Percentiles rank a stretch among this genome's conserved stretches.
These are phyloP conservation scores for Rhizopogon vesiculosus DNA, from an alignment of 768 basidiomycete species.

Conservation along the genomic window DNA sequence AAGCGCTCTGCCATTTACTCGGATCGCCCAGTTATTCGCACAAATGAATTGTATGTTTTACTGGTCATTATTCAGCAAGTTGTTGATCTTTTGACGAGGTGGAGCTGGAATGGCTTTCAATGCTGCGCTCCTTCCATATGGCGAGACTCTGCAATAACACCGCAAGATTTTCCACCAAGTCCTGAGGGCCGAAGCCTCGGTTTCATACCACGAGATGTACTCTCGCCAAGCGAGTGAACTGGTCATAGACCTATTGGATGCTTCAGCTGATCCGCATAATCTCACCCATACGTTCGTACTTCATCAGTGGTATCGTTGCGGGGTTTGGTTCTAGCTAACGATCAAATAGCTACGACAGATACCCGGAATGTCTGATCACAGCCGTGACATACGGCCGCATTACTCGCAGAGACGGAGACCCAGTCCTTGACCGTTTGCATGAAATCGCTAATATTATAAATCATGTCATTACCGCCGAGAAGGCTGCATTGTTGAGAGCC, in stretches of 20 bases:
- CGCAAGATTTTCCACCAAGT: slow-evolving; percentile 8
- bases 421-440: background rate
- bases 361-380: background rate
- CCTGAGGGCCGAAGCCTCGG: slow-evolving; percentile 2
- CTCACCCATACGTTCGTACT: background rate
- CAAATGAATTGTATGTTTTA: too few species aligned
- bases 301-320: background rate
- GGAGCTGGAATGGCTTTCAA: slow-evolving; percentile 4
- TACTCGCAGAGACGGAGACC: background rate
- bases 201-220: background rate
- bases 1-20: too few species aligned
- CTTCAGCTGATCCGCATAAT: background rate
- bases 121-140: slow-evolving; percentile 8
- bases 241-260: background rate
- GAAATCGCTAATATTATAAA: background rate
- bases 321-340: background rate
- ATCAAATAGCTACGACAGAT: background rate
- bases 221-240: background rate
- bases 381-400: background rate
- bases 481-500: background rate
- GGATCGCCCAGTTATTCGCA: too few species aligned
- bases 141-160: slow-evolving; percentile 7
- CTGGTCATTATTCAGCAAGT: too few species aligned
- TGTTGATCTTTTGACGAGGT: too few species aligned
- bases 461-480: background rate